Percentiles rank a stretch among this genome's conserved stretches.
These are phyloP conservation scores for Rhynchospora tenuis DNA, from an alignment of 176 grass and related monocot species.

Conservation along the genomic window DNA sequence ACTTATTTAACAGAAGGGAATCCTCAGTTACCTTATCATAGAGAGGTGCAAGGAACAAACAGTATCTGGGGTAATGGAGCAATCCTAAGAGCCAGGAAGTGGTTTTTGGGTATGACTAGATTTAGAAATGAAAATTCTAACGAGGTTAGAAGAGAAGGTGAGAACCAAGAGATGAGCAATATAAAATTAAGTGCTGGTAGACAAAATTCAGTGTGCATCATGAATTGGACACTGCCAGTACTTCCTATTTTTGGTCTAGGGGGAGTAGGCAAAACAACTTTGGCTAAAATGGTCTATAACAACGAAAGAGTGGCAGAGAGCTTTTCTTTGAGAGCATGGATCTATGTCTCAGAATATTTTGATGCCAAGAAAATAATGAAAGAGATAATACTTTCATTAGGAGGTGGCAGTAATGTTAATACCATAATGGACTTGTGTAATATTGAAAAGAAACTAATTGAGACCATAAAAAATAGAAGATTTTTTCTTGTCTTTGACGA, in stretches of 20 bases:
- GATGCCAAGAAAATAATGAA: not conserved
- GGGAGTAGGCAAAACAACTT: constrained; percentile 21
- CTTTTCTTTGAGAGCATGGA: not conserved
- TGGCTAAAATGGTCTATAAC: constrained; percentile 15
- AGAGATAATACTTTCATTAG: not conserved
- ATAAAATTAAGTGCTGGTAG: too few species aligned
- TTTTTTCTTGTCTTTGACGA: too few species aligned
- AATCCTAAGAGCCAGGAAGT: too few species aligned
- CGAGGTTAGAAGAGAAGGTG: not conserved
- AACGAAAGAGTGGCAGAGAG: not conserved
- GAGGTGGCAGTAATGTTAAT: not conserved
- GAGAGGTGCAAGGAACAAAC: too few species aligned
- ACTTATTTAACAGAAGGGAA: not conserved
- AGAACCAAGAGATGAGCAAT: not conserved
- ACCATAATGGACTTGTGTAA: too few species aligned
- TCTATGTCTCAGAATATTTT: not conserved
- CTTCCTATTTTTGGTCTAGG: constrained; percentile 17
- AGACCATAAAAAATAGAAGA: too few species aligned
- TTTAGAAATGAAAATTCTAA: too few species aligned
- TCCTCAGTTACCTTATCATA: too few species aligned
- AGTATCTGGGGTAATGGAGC: too few species aligned
- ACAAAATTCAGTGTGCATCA: not conserved
- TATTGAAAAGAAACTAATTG: too few species aligned
- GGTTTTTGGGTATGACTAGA: too few species aligned
- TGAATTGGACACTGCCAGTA: not conserved